A percentile compares a stretch with the other conserved stretches of the same genome.
Evolutionary conservation across 352 stramenopile genomes (phyloP).

Genomic region (Globisporangium takayamanum): DNA sequence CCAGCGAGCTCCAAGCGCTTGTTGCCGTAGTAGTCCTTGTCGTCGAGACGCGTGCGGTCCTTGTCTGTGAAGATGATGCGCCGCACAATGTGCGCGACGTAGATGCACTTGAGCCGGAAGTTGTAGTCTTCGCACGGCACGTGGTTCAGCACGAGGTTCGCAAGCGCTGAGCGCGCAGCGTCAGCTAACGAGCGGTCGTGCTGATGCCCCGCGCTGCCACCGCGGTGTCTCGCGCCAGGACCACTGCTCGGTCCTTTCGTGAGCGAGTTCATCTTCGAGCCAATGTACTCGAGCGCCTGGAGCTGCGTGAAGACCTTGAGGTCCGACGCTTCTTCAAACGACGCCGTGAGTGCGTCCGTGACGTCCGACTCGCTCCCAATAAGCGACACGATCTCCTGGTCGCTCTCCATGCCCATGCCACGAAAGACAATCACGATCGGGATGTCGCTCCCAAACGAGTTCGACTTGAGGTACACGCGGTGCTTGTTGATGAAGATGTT

Average conservation of each 20-base stretch:
- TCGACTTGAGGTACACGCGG: conserved; percentile 98
- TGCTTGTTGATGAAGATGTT: conserved; percentile 98
- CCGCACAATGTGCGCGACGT: conserved; percentile 96
- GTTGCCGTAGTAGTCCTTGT: conserved; percentile 99
- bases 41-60: conserved; percentile 89
- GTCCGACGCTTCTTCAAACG: conserved; percentile 93
- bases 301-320: conserved; percentile 95
- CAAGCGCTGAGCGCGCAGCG: conserved; percentile 95
- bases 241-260: conserved; percentile 43
- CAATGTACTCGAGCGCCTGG: conserved; percentile 96
- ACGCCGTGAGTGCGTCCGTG: conserved; percentile 91
- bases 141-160: conserved; percentile 98
- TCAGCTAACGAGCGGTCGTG: conserved; percentile 82
- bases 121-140: conserved; percentile 97
- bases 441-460: conserved; percentile 96
- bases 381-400: conserved; percentile 98
- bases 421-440: conserved; percentile 96
- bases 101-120: conserved; percentile 97
- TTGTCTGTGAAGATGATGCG: conserved; percentile 86
- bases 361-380: conserved; percentile 93
- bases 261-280: conserved; percentile 90
- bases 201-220: conserved; percentile 23
- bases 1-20: conserved; percentile 99
- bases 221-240: conserved; percentile 26
- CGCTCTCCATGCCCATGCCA: conserved; percentile 97